Evolutionary conservation across 495 filamentous ascomycete genomes (phyloP), one percentile per base, ranked within the genome.

Genomic region (Tuber indicum): DNA sequence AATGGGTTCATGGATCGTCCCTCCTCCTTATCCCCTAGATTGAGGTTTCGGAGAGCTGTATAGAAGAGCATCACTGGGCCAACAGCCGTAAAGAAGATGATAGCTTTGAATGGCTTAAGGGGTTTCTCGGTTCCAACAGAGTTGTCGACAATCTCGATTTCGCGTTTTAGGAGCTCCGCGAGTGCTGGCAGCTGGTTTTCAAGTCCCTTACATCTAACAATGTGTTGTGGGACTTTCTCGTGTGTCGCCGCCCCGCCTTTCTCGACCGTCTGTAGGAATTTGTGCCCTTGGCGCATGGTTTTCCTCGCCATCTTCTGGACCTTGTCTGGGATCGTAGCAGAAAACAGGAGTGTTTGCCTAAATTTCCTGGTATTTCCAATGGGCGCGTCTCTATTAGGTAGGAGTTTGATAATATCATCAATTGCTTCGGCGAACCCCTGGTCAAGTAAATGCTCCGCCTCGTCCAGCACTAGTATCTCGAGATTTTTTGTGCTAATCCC

Each of bases 361-460:
- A 91, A 89, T 14, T 90, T 87, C 1, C 85, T 76, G 16, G 49
- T 75, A 2, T 71, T 62, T 16, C 74, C 78, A 26, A 74, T 70
- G 10, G 62, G 36, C 70, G 89, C 84, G 0, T 81, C 73, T 16
- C 87, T 87, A 45, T 88, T 81, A 9, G 96, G 96, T 19, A 98
- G 88, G 16, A 87, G 77, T 0, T 85, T 74, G 78, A 91, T 86
- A 81, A 99, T 97, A 6, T 89, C 84, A 44, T 88, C 84, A 75
- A 99, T 91, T 36, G 93, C 93, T 2, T 87, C 87, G n/a, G 90
- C 86, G 84, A 99, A 99, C 0, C 96, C 96, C 77, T 92, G 88
- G 80, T 99, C 96, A 62, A 99, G 86, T 77, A 99, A 88, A 66
- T 96, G 89, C 85, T 99, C 96, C 1, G 95, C 96, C 85, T 99